phyloP scores from a whole-genome alignment of 352 stramenopile genomes.

The Peronosclerospora sorghi region DNA sequence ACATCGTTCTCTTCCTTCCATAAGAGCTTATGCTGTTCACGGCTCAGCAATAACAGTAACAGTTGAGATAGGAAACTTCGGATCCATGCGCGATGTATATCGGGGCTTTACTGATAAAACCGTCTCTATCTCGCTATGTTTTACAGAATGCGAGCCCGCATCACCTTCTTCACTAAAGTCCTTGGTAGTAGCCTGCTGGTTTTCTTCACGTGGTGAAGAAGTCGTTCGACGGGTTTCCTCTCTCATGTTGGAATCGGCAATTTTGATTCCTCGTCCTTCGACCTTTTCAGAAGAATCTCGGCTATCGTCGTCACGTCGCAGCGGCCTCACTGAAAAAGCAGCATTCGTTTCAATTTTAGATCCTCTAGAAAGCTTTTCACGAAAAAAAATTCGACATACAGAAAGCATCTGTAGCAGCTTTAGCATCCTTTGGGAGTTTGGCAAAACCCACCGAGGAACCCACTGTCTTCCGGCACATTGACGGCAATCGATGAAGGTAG shows the following conservation, averaged over 20 bases:
- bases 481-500: constrained; percentile 92
- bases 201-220: not conserved
- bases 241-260: not conserved
- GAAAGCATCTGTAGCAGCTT: constrained; percentile 67
- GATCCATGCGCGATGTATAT: constrained; percentile 45
- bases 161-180: constrained; percentile 2
- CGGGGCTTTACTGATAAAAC: constrained; percentile 18
- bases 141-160: not conserved
- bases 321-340: constrained; percentile 23
- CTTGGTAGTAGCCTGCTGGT: not conserved
- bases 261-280: constrained; percentile 1
- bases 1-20: not conserved
- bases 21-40: no score
- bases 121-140: not conserved
- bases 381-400: constrained; percentile 26
- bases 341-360: not conserved
- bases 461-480: constrained; percentile 33
- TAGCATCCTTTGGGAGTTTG: constrained; percentile 54
- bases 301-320: constrained; percentile 3
- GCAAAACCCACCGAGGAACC: constrained; percentile 74
- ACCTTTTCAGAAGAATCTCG: not conserved
- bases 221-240: not conserved
- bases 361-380: not conserved
- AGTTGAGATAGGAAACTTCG: constrained; percentile 70
- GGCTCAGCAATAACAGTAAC: constrained; percentile 51